A percentile compares a stretch with the other conserved stretches of the same genome.
Conservation (phyloP, 2,329 filamentous ascomycete species). For the Drechslerella coelobrocha region DNA sequence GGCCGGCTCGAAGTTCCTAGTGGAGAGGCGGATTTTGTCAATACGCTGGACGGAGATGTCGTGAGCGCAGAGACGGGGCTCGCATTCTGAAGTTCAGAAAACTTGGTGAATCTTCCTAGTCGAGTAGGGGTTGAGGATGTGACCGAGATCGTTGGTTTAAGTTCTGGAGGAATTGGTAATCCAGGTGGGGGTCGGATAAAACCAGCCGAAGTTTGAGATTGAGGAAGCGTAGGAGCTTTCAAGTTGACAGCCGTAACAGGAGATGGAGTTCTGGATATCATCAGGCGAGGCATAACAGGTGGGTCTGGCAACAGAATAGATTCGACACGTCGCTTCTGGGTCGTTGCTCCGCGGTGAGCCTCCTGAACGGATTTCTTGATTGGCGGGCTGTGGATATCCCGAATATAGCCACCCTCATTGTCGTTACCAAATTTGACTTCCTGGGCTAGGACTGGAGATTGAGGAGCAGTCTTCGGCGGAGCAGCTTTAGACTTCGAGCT, state of each 20-base stretch:
- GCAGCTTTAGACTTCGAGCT: constrained; percentile 6
- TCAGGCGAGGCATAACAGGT: constrained; percentile 33
- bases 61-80: constrained; percentile 42
- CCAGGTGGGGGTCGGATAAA: constrained; percentile 31
- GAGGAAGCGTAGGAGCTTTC: constrained; percentile 12
- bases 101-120: constrained; percentile 12
- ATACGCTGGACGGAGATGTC: constrained; percentile 24
- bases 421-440: constrained; percentile 36
- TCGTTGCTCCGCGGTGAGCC: background rate
- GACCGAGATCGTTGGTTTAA: constrained; percentile 34
- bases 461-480: constrained; percentile 25
- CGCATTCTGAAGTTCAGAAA: constrained; percentile 20
- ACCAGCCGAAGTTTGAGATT: constrained; percentile 9
- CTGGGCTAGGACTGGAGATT: constrained; percentile 27
- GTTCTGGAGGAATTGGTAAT: constrained; percentile 30
- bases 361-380: background rate
- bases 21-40: constrained; percentile 25
- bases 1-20: constrained; percentile 6
- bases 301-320: constrained; percentile 39
- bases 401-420: constrained; percentile 16
- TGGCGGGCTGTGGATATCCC: constrained; percentile 32
- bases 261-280: constrained; percentile 30
- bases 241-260: constrained; percentile 32
- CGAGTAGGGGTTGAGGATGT: constrained; percentile 33
- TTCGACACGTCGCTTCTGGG: constrained; percentile 31